Evolutionary conservation across 2,329 filamentous ascomycete species (phyloP).

Genomic region (Botrytis tulipae): DNA sequence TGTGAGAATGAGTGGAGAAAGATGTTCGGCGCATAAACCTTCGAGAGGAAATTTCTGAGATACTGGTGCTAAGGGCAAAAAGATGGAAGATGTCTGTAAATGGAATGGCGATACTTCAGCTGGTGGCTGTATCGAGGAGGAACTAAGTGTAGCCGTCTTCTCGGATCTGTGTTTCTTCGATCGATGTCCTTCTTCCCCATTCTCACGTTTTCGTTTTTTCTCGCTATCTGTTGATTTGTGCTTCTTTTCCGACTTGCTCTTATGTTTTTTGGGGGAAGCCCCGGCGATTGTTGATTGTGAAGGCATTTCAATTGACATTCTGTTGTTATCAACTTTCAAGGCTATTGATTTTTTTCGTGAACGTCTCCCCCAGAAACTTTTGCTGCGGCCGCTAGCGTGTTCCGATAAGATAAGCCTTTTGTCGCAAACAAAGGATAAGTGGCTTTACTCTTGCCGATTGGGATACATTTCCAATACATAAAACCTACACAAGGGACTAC

Average conservation of each 20-base stretch:
- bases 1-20: slow-evolving; percentile 71
- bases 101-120: slow-evolving; percentile 65
- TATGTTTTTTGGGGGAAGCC: slow-evolving; percentile 33
- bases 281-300: slow-evolving; percentile 18
- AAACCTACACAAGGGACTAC: neutral
- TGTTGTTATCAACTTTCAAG: neutral
- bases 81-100: slow-evolving; percentile 76
- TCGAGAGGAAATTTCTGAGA: slow-evolving; percentile 69
- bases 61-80: slow-evolving; percentile 70
- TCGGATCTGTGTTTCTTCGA: slow-evolving; percentile 45
- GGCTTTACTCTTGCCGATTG: slow-evolving; percentile 15
- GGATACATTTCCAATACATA: slow-evolving; percentile 11
- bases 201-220: slow-evolving; percentile 44
- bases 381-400: slow-evolving; percentile 21
- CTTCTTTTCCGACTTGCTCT: slow-evolving; percentile 38
- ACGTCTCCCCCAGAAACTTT: slow-evolving; percentile 15
- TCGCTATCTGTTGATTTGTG: slow-evolving; percentile 43
- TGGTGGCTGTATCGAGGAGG: slow-evolving; percentile 19
- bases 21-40: slow-evolving; percentile 69
- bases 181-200: slow-evolving; percentile 44
- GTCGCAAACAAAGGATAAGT: slow-evolving; percentile 13
- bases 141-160: slow-evolving; percentile 37
- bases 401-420: slow-evolving; percentile 11
- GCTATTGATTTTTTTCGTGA: slow-evolving; percentile 14
- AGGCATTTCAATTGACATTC: slow-evolving; percentile 35